Conservation (phyloP, 176 grass and related monocot species). For the Poa pratensis region DNA sequence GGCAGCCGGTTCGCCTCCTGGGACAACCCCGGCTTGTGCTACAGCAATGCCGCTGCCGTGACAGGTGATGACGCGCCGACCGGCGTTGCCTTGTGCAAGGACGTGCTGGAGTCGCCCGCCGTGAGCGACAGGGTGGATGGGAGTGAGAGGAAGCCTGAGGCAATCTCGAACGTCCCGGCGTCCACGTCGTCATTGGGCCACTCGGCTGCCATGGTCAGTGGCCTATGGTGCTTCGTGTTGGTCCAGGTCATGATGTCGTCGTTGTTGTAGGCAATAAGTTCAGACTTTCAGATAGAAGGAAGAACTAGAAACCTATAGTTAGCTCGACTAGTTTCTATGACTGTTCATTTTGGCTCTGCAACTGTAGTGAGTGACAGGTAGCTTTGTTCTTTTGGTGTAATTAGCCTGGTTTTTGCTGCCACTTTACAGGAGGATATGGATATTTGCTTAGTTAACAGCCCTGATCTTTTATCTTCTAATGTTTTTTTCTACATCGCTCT, state of each 20-base stretch:
- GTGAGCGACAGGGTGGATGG: slow-evolving; percentile 7
- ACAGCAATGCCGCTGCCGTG: slow-evolving; percentile 23
- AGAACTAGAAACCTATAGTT: slow-evolving; percentile 29
- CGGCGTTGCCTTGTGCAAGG: slow-evolving; percentile 12
- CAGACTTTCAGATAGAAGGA: background rate
- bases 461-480: background rate
- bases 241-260: too few species aligned
- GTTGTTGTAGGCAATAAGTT: background rate
- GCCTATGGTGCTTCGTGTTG: slow-evolving; percentile 44
- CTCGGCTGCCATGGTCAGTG: slow-evolving; percentile 6
- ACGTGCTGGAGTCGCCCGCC: background rate
- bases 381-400: slow-evolving; percentile 30
- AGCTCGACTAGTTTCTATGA: too few species aligned
- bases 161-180: slow-evolving; percentile 51
- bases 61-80: too few species aligned
- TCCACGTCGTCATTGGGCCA: slow-evolving; percentile 13
- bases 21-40: slow-evolving; percentile 87
- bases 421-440: slow-evolving; percentile 4
- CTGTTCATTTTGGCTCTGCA: background rate
- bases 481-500: too few species aligned
- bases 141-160: slow-evolving; percentile 43
- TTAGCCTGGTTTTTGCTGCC: slow-evolving; percentile 15
- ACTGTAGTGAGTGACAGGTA: slow-evolving; percentile 13
- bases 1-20: slow-evolving; percentile 87
- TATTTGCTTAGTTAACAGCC: slow-evolving; percentile 18